Evolutionary conservation across 1,139 yeast species (phyloP), one percentile per base, ranked within the genome.

Genomic region (Geotrichum restrictum): DNA sequence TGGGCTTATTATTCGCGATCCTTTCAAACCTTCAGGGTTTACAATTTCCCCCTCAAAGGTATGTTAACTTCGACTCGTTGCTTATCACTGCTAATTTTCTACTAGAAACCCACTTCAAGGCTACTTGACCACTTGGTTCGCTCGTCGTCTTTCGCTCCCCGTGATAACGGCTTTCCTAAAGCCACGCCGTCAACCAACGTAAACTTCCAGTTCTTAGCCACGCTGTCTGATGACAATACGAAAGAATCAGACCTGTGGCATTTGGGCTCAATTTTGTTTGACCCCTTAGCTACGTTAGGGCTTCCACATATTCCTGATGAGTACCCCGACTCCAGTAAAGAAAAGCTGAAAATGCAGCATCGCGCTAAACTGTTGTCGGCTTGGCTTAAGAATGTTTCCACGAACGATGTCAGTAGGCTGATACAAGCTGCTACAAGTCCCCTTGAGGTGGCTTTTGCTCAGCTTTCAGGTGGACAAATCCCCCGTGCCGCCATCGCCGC

Each of bases 401-500:
- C 69, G 29, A 80, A 78, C 54, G 71, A 80, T 41, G 80, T 79
- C 18, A 56, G 62, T 0, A 62, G 29, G 1, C 67, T 51, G 18
- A 41, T 37, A 8, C 22, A 44, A 2, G 40, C 37, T 19, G 42
- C 65, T 1, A 61, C 63, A 4, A 76, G 76, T 47, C 63, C 71
- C 0, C 70, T 80, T 45, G 83, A 83, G 43, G 65, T 67, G 24
- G 75, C 86, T 0, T 81, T 82, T 62, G 64, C 77, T 3, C 66
- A 75, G 29, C 62, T 89, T 11, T 74, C 83, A 44, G 73, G 79
- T 3, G 82, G 86, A 48, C 78, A 83, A 52, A 64, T 88, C 42
- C 71, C 76, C 10, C 72, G 73, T 32, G 97, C 98, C 0, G 75
- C 85, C 7, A 72, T 74, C 37, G 57, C 72, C 1, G 89, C 96